phyloP scores from a whole-genome alignment of 768 basidiomycete genomes.

The Tylopilus vinaceipallidus region DNA sequence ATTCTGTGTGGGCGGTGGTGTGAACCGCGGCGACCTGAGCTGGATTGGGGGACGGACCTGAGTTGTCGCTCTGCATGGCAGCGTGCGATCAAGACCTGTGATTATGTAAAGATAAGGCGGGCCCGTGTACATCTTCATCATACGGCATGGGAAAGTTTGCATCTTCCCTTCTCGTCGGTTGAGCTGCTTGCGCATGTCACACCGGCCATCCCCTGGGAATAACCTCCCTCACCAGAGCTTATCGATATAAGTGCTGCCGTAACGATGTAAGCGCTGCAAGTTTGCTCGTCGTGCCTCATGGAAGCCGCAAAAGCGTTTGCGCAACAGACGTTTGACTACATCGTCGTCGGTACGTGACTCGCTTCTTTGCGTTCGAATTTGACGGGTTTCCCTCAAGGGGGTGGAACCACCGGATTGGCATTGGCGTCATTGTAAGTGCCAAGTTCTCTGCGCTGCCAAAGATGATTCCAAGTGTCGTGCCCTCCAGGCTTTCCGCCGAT shows the following conservation, averaged over 20 bases:
- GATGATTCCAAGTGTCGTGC: background rate
- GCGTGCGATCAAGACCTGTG: background rate
- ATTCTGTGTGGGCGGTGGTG: conserved; percentile 52
- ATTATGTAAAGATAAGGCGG: too few species aligned
- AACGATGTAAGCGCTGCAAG: too few species aligned
- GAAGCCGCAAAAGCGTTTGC: conserved; percentile 9
- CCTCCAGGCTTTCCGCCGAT: conserved; percentile 9
- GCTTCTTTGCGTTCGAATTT: background rate
- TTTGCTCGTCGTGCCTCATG: too few species aligned
- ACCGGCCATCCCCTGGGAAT: too few species aligned
- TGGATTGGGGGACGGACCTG: conserved; percentile 31
- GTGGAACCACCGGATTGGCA: conserved; percentile 14
- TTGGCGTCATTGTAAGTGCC: conserved; percentile 14
- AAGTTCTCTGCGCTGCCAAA: too few species aligned
- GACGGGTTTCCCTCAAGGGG: conserved; percentile 3
- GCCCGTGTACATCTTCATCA: too few species aligned
- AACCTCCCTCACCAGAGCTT: too few species aligned
- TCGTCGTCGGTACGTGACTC: conserved; percentile 14
- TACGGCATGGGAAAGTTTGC: too few species aligned
- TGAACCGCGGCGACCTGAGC: conserved; percentile 2
- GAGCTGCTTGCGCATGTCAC: too few species aligned
- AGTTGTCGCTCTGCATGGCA: conserved; percentile 48
- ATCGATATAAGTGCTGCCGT: too few species aligned
- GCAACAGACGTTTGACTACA: conserved; percentile 14
- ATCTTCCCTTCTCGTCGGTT: too few species aligned